These are phyloP conservation scores for Aspergillus sp. DNA, from an alignment of 2,329 filamentous ascomycete genomes.

Conservation along the genomic window DNA sequence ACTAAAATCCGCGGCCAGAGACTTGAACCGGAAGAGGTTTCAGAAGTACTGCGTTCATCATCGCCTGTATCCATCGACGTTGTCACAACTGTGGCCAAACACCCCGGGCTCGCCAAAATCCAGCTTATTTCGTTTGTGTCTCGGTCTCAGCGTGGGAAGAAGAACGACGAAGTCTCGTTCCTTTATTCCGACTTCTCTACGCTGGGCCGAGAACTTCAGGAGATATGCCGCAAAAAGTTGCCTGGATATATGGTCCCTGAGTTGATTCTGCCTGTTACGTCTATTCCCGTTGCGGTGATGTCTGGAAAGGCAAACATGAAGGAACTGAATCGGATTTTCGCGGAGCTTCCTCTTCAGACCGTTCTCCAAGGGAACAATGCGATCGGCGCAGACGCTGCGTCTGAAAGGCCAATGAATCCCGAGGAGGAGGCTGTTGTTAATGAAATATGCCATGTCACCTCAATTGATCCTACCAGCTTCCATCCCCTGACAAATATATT, in stretches of 20 bases:
- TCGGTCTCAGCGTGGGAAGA: conserved; percentile 11
- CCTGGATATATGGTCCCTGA: conserved; percentile 31
- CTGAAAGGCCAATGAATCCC: conserved; percentile 18
- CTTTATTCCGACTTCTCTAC: conserved; percentile 21
- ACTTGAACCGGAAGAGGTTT: conserved; percentile 75
- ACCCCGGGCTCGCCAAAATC: conserved; percentile 25
- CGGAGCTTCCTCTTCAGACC: conserved; percentile 23
- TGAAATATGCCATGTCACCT: conserved; percentile 24
- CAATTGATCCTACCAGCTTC: conserved; percentile 19
- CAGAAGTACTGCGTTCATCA: conserved; percentile 29
- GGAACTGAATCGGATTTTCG: conserved; percentile 28
- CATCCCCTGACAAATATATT: conserved; percentile 34
- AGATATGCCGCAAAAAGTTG: conserved; percentile 25
- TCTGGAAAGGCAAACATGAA: conserved; percentile 37
- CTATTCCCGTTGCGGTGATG: conserved; percentile 28
- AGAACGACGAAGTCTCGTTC: conserved; percentile 13
- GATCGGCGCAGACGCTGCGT: not conserved
- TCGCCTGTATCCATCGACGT: conserved; percentile 24
- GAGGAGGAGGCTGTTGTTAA: conserved; percentile 28
- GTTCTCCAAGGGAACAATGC: conserved; percentile 23
- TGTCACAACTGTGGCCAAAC: conserved; percentile 30
- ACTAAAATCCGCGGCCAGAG: conserved; percentile 80
- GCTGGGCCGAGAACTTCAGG: conserved; percentile 24
- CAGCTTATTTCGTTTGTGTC: conserved; percentile 34
- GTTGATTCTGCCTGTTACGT: conserved; percentile 25